Percentiles rank a stretch among this genome's conserved stretches.
phyloP scores from a whole-genome alignment of 257 asterid genomes.

The Solanum lycopersicoides region DNA sequence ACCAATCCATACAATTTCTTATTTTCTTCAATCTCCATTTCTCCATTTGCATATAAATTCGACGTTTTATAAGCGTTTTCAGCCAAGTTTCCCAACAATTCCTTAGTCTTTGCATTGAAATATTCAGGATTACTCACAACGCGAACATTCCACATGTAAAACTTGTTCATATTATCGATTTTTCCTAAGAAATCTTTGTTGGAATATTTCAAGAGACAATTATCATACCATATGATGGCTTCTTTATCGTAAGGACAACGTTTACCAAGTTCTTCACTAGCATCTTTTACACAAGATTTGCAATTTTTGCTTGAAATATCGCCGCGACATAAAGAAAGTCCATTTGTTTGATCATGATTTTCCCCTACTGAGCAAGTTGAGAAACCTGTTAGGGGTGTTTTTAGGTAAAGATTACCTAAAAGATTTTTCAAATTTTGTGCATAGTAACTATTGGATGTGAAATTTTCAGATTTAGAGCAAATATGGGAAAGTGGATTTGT shows the following conservation, averaged over 20 bases:
- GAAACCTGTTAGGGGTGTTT: conserved; percentile 22
- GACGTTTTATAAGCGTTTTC: not conserved
- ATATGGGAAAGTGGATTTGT: conserved; percentile 16
- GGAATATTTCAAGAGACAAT: conserved; percentile 27
- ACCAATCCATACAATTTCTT: conserved; percentile 27
- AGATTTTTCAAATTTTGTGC: conserved; percentile 8
- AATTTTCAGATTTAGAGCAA: conserved; percentile 23
- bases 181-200: conserved; percentile 16
- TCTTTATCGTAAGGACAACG: conserved; percentile 18
- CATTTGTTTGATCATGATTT: conserved; percentile 6
- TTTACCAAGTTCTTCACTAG: conserved; percentile 2
- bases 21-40: not conserved
- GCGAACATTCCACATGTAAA: conserved; percentile 12
- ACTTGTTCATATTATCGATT: conserved; percentile 8
- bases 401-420: conserved; percentile 7
- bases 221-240: conserved; percentile 34
- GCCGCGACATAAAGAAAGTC: conserved; percentile 32
- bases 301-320: conserved; percentile 18
- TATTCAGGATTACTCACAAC: not conserved
- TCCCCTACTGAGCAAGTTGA: conserved; percentile 9
- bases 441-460: conserved; percentile 11
- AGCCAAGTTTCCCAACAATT: not conserved
- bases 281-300: conserved; percentile 17
- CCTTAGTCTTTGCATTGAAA: conserved; percentile 9
- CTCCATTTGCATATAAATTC: conserved; percentile 17